phyloP scores from a whole-genome alignment of 2,329 filamentous ascomycete species.

The Pseudogymnoascus sp. region DNA sequence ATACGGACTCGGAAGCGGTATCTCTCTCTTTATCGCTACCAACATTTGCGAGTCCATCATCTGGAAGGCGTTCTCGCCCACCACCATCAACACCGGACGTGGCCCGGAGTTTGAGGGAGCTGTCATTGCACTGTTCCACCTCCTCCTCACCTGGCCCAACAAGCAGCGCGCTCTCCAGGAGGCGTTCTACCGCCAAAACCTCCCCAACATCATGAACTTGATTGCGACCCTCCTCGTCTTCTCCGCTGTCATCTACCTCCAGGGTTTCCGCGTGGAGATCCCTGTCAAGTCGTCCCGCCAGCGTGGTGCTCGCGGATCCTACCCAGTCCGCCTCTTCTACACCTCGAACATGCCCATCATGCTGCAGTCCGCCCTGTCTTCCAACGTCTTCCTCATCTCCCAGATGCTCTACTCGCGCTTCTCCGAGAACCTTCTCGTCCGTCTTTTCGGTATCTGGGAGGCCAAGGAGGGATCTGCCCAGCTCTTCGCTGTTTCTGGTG shows the following conservation, averaged over 20 bases:
- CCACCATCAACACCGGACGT: constrained; percentile 98
- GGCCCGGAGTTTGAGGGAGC: constrained; percentile 98
- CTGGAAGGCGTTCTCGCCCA: constrained; percentile 99
- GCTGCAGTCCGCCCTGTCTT: constrained; percentile 96
- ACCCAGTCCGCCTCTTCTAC: constrained; percentile 98
- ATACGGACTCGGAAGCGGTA: constrained; percentile 95
- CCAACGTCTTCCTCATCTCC: constrained; percentile 97
- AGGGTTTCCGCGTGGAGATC: constrained; percentile 99
- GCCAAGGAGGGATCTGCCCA: constrained; percentile 92
- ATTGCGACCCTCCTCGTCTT: constrained; percentile 89
- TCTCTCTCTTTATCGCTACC: constrained; percentile 98
- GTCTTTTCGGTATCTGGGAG: constrained; percentile 97
- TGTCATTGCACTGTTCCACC: constrained; percentile 94
- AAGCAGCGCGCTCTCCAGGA: constrained; percentile 98
- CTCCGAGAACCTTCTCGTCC: constrained; percentile 96
- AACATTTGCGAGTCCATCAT: constrained; percentile 99
- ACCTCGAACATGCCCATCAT: constrained; percentile 99
- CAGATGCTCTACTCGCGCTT: constrained; percentile 99
- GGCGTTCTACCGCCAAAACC: constrained; percentile 98
- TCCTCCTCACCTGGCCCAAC: constrained; percentile 97
- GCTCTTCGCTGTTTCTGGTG: constrained; percentile 84
- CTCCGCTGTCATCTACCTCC: constrained; percentile 95
- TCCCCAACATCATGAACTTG: constrained; percentile 99
- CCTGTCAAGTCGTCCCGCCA: constrained; percentile 99
- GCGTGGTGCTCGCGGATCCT: constrained; percentile 95